Percentiles rank a stretch among this genome's conserved stretches.
phyloP scores from a whole-genome alignment of 2,329 filamentous ascomycete species.

The Arthrobotrys pseudoclavata region DNA sequence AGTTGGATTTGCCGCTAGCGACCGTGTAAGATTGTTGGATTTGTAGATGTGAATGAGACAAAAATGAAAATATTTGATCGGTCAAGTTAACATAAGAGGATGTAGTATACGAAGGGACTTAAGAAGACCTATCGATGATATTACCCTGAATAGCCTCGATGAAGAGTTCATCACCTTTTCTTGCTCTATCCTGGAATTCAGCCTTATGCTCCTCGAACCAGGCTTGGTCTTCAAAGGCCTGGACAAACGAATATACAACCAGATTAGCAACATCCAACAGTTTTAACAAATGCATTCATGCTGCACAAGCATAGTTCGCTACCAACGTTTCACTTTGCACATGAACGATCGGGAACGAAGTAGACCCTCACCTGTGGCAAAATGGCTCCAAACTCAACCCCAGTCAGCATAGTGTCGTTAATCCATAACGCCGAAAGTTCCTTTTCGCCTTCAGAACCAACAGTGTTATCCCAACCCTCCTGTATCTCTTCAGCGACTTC shows the following conservation, averaged over 20 bases:
- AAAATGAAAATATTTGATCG: neutral
- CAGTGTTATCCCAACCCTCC: slow-evolving; percentile 43
- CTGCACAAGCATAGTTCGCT: neutral
- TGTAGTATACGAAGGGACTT: neutral
- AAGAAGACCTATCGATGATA: slow-evolving; percentile 30
- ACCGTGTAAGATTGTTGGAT: neutral
- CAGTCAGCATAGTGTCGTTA: slow-evolving; percentile 48
- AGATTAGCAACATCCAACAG: slow-evolving; percentile 25
- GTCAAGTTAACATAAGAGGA: neutral
- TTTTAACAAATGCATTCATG: neutral
- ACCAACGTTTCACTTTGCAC: slow-evolving; percentile 10
- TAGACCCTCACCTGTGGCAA: slow-evolving; percentile 43
- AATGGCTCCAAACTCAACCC: slow-evolving; percentile 44
- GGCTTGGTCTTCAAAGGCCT: slow-evolving; percentile 54
- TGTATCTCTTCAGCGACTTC: slow-evolving; percentile 44
- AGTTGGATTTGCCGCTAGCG: slow-evolving; percentile 40
- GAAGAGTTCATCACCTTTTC: slow-evolving; percentile 42
- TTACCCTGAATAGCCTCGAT: slow-evolving; percentile 40
- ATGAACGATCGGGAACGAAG: neutral
- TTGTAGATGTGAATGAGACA: neutral
- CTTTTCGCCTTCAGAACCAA: slow-evolving; percentile 51
- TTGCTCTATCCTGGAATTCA: slow-evolving; percentile 38
- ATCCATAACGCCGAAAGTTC: slow-evolving; percentile 55
- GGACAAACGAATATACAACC: neutral
- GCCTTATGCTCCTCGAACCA: slow-evolving; percentile 52